A percentile compares a stretch with the other conserved stretches of the same genome.
phyloP scores from a whole-genome alignment of 148 eudicot species.

The Amaranthus cruentus region DNA sequence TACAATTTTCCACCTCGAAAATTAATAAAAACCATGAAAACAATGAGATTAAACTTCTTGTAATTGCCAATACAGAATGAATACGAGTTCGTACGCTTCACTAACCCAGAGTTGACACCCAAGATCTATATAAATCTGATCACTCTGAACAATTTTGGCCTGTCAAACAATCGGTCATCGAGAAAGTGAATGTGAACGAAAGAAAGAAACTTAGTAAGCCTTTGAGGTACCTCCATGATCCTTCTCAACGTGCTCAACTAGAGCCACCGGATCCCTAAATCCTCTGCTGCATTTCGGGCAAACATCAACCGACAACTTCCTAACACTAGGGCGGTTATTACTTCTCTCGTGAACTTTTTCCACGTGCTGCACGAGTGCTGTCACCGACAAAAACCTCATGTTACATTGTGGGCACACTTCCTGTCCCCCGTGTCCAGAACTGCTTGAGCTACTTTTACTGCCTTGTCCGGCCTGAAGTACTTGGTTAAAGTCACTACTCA shows the following conservation, averaged over 20 bases:
- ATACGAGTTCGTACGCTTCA: not conserved
- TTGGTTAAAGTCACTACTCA: slow-evolving; percentile 54
- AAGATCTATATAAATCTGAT: not conserved
- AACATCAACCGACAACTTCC: slow-evolving; percentile 61
- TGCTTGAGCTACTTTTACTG: slow-evolving; percentile 15
- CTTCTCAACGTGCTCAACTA: slow-evolving; percentile 85
- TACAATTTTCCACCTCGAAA: not conserved
- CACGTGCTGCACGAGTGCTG: slow-evolving; percentile 74
- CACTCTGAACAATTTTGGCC: slow-evolving; percentile 1
- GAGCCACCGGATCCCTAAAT: slow-evolving; percentile 71
- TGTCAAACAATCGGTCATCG: not conserved
- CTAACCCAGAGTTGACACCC: not conserved
- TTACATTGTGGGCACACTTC: slow-evolving; percentile 76
- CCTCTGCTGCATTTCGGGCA: slow-evolving; percentile 89
- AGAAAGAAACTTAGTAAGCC: slow-evolving; percentile 30
- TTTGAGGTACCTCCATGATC: slow-evolving; percentile 76
- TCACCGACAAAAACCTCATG: slow-evolving; percentile 45
- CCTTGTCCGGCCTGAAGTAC: slow-evolving; percentile 27
- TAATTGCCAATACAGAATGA: not conserved
- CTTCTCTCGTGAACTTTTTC: slow-evolving; percentile 64
- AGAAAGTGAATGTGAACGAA: not conserved
- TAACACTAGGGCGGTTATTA: slow-evolving; percentile 30
- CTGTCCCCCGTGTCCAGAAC: slow-evolving; percentile 27
- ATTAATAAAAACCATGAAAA: not conserved
- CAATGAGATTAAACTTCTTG: not conserved